These are phyloP conservation scores for Astrephomene gubernaculifera DNA, from an alignment of 139 green algal genomes.

Conservation along the genomic window DNA sequence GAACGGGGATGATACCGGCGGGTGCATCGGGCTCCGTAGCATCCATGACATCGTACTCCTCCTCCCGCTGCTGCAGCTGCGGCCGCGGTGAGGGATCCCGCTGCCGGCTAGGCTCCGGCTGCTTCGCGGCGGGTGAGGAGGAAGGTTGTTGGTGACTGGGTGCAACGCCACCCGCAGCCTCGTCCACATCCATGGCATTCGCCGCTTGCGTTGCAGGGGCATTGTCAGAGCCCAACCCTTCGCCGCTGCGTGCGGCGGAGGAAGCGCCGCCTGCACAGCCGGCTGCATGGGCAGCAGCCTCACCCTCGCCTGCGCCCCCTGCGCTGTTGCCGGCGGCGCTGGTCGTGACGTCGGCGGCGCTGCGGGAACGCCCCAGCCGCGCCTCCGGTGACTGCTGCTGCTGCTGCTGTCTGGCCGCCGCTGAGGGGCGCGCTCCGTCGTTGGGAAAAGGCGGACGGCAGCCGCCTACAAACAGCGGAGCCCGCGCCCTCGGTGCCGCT, in stretches of 20 bases:
- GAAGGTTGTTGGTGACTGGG: no score
- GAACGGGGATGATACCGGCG: no score
- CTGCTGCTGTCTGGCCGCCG: not conserved
- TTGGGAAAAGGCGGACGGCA: not conserved
- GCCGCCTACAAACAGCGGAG: constrained; percentile 17
- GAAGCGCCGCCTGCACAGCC: not conserved
- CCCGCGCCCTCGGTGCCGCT: not conserved
- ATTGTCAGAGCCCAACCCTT: not conserved
- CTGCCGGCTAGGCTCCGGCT: no score
- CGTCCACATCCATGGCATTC: not conserved
- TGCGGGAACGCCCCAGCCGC: no score
- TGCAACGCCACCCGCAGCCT: no score
- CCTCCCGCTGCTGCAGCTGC: no score
- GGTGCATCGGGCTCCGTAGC: no score
- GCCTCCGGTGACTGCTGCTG: not conserved
- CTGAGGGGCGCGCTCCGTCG: not conserved
- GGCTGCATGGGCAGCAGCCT: not conserved
- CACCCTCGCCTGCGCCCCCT: not conserved
- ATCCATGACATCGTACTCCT: no score
- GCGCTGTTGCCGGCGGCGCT: not conserved
- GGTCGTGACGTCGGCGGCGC: not conserved
- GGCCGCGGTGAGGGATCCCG: no score
- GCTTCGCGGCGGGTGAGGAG: no score
- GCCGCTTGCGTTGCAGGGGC: not conserved
- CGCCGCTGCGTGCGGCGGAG: no score